Evolutionary conservation across 2,329 filamentous ascomycete species (phyloP).

Genomic region (Dactylellina drechsleri): DNA sequence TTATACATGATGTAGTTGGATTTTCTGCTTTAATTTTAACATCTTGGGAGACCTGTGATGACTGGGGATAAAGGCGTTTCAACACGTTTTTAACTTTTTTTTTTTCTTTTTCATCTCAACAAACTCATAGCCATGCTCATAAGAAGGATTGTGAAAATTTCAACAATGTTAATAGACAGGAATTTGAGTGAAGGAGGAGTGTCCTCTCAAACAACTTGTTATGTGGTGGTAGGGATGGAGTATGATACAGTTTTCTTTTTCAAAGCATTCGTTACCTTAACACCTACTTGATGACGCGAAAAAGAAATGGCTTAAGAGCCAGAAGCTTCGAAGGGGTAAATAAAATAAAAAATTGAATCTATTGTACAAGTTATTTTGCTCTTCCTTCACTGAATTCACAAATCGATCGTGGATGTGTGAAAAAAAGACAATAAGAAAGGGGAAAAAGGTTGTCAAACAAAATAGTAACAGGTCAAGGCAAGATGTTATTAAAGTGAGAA

Average conservation of each 20-base stretch:
- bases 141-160: neutral
- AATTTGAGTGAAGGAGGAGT: neutral
- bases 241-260: too few species aligned
- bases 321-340: neutral
- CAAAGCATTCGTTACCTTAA: too few species aligned
- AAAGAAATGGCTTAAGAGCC: neutral
- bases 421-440: neutral
- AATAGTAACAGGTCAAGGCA: neutral
- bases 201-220: too few species aligned
- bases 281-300: too few species aligned
- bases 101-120: neutral
- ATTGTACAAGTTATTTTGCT: conserved; percentile 12
- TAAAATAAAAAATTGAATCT: conserved; percentile 13
- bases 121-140: neutral
- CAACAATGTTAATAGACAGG: conserved; percentile 10
- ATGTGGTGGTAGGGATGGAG: too few species aligned
- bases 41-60: conserved; percentile 14
- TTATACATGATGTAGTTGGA: neutral
- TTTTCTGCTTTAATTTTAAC: neutral
- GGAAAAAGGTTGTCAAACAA: neutral
- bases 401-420: neutral
- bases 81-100: conserved; percentile 53
- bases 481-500: neutral
- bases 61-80: conserved; percentile 51
- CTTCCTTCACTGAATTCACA: conserved; percentile 1